Base-by-base conservation (phyloP, 441 rosid species). In the Daphne laureola region DNA sequence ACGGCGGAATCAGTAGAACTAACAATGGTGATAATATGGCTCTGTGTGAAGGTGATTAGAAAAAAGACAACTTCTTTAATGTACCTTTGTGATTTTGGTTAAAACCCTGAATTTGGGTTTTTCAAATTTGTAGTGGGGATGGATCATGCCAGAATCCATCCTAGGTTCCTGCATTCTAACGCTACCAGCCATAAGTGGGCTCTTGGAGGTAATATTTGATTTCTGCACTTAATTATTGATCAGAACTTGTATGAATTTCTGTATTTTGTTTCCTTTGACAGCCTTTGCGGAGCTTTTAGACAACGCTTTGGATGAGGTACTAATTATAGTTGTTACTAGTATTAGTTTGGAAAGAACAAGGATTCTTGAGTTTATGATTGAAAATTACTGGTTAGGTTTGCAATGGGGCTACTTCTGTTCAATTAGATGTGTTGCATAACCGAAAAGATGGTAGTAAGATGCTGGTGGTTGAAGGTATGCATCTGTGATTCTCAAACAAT, bases 141-240 rank as follows among this genome's bases (percentile, higher is more conserved):
- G 59, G 90, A 84, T 65, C 81, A 73, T 68, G 80, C 76, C 21
- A 73, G 91, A 56, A 88, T 86, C 17, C 91, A 86, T 65, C 95
- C 95, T 4, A 86, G 72, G 51, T 87, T 87, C 61, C 69, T 84
- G 41, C 95, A 84, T 68, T 79, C 87, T 0, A 87, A 86, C 54
- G 91, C 95, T 11, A 86, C 95, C 17, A 81, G 87, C 50, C 95
- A 86, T 14, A 87, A 78, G 58, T 87, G 92, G 92, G 90, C 89
- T 51, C 77, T 84, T 41, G 95, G 95, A 65, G 86, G 86, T 77
- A 69, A 46, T 8, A 44, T 38, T 46, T 12, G 18, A 27, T 42
- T 25, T 8, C n/a, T n/a, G 17, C 21, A 8, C 16, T 36, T 12
- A n/a, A n/a, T n/a, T n/a, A 31, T 31, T 31, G 2, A 31, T 31